Evolutionary conservation across 2,329 filamentous ascomycete genomes (phyloP).

Genomic region (Gnomoniopsis sp.): DNA sequence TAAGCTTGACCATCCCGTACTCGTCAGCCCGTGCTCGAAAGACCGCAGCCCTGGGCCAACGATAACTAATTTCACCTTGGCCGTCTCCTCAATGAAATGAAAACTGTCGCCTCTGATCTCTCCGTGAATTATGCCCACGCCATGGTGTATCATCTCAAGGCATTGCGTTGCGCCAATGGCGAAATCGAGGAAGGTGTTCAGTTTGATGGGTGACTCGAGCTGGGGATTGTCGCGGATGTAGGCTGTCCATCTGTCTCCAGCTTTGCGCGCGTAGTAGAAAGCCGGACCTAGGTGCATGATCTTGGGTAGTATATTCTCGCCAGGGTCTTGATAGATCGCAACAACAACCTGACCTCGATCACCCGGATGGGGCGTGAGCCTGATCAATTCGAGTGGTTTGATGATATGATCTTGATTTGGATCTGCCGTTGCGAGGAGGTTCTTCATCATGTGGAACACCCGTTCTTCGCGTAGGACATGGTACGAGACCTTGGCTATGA

Average conservation of each 20-base stretch:
- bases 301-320: conserved; percentile 67
- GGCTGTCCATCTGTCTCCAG: conserved; percentile 47
- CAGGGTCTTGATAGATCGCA: conserved; percentile 76
- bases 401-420: conserved; percentile 73
- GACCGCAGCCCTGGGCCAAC: conserved; percentile 84
- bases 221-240: conserved; percentile 41
- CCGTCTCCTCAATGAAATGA: conserved; percentile 72
- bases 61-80: conserved; percentile 73
- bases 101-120: conserved; percentile 90
- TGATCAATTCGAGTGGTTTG: conserved; percentile 74
- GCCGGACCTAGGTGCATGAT: conserved; percentile 76
- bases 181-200: conserved; percentile 82
- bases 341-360: conserved; percentile 72
- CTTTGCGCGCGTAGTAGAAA: conserved; percentile 57
- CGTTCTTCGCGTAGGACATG: conserved; percentile 82
- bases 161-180: conserved; percentile 85
- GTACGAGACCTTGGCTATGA: conserved; percentile 79
- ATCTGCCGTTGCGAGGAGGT: conserved; percentile 67
- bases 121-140: conserved; percentile 80
- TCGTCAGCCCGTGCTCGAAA: conserved; percentile 85
- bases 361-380: conserved; percentile 63
- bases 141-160: conserved; percentile 86
- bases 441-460: conserved; percentile 79
- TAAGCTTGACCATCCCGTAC: conserved; percentile 79
- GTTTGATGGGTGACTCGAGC: conserved; percentile 59